Evolutionary conservation across 192 early-diverging fungal species (phyloP).

Genomic region (Lunasporangiospora selenospora): DNA sequence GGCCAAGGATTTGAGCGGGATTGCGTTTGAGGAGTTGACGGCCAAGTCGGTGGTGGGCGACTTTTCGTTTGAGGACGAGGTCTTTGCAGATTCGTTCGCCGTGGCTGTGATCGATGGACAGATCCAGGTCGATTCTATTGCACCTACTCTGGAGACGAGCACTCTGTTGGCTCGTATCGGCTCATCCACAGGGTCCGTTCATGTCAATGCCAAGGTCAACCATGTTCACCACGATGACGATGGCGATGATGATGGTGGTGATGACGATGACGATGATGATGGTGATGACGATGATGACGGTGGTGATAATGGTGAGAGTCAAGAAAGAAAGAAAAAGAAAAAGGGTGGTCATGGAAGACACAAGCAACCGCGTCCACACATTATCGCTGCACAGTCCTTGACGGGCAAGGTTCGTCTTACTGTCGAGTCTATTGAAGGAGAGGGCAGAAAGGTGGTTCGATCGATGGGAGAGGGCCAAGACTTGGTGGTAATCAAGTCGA

Average conservation of each 20-base stretch:
- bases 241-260: slow-evolving; percentile 3
- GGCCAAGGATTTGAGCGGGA: not conserved
- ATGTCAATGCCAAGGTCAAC: slow-evolving; percentile 4
- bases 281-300: slow-evolving; percentile 1
- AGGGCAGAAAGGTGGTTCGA: not conserved
- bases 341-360: not conserved
- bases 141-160: not conserved
- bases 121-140: slow-evolving; percentile 7
- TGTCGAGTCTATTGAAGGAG: slow-evolving; percentile 9
- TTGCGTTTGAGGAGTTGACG: slow-evolving; percentile 5
- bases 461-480: not conserved
- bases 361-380: too few relatives aligned
- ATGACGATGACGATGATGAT: slow-evolving; percentile 1
- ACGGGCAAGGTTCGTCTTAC: not conserved
- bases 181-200: not conserved
- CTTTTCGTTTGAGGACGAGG: not conserved
- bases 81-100: slow-evolving; percentile 11
- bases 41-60: not conserved
- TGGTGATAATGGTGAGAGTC: not conserved
- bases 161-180: slow-evolving; percentile 1
- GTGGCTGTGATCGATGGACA: slow-evolving; percentile 1
- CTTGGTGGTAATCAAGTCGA: not conserved
- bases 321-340: not conserved
- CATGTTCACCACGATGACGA: slow-evolving; percentile 1
- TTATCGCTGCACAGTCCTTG: too few relatives aligned